Base-by-base conservation (phyloP, 495 filamentous ascomycete genomes). In the Astrothelium macrocarpum region DNA sequence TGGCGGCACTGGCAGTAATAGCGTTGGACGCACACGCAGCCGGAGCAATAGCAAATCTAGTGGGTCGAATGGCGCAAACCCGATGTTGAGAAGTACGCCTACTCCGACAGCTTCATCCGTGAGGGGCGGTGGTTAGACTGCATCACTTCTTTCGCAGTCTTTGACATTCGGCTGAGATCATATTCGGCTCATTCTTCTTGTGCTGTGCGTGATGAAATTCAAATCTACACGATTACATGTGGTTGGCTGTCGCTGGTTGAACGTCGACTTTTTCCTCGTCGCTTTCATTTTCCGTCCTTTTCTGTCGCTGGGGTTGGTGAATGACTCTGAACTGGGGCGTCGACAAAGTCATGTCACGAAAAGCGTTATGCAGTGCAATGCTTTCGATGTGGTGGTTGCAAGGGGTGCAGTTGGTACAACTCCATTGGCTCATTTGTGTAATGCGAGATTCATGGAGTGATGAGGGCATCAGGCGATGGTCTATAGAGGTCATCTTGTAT, bases 401-500 rank as follows among this genome's bases (percentile, higher is more conserved):
- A 11, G 49, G 25, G 49, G 34, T 5, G 10, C 25, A 20, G 26
- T 56, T 56, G 49, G 16, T 56, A 56, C 49, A 29, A 25, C 25
- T 56, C 49, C 5, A 56, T 26, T 56, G 49, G 49, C 29, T 56
- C 49, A 26, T 56, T 56, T 29, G 49, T 56, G 25, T 29, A 29
- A 29, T 29, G 49, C 20, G 25, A 26, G 25, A 20, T 5, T 39
- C 34, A 56, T 29, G 25, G 20, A 9, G 49, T 49, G 43, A 49
- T 20, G 25, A 28, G 9, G 49, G 49, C 49, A 49, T 56, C 23
- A 56, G 49, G 49, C 49, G 25, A 56, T 29, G 49, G 49, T 56
- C 49, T 56, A 56, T 56, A 56, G 49, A 56, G 25, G 49, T 56
- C 49, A 56, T 56, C 49, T 20, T 56, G 49, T 56, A 56, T 56